Conservation (phyloP, 257 asterid genomes). For the Schizonepeta tenuifolia region DNA sequence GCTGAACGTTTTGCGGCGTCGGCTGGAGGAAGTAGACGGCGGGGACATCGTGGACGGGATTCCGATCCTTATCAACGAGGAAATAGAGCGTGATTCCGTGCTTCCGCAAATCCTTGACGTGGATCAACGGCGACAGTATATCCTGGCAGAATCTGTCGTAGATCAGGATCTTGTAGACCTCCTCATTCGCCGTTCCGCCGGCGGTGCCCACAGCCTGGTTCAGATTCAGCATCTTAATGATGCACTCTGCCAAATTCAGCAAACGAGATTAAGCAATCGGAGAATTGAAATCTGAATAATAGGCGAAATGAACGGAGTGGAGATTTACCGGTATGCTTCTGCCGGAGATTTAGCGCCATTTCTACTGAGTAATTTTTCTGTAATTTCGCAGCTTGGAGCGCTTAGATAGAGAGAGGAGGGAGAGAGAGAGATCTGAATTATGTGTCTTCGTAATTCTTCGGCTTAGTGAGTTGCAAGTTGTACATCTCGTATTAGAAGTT, state of each 20-base stretch:
- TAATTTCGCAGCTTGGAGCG: slow-evolving; percentile 28
- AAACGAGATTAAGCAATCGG: neutral
- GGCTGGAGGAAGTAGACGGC: slow-evolving; percentile 93
- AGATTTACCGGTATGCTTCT: slow-evolving; percentile 76
- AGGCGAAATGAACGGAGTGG: neutral
- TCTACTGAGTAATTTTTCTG: slow-evolving; percentile 6
- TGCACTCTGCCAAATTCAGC: slow-evolving; percentile 64
- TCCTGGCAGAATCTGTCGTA: slow-evolving; percentile 92
- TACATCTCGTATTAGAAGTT: slow-evolving; percentile 24
- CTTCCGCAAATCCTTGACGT: slow-evolving; percentile 94
- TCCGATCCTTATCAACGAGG: slow-evolving; percentile 94
- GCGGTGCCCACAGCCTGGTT: slow-evolving; percentile 74
- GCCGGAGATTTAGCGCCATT: slow-evolving; percentile 93
- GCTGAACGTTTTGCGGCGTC: slow-evolving; percentile 70
- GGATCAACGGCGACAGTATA: slow-evolving; percentile 93
- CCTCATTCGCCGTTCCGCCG: slow-evolving; percentile 82
- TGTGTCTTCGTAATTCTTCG: neutral
- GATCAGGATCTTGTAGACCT: slow-evolving; percentile 96
- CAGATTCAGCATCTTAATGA: slow-evolving; percentile 93
- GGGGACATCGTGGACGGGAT: slow-evolving; percentile 95
- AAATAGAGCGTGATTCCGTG: slow-evolving; percentile 96
- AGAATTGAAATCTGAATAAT: neutral
- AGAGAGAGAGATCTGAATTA: slow-evolving; percentile 31
- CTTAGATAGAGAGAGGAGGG: slow-evolving; percentile 22
- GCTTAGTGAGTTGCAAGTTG: slow-evolving; percentile 4